These are phyloP conservation scores for Eucalyptus marginata DNA, from an alignment of 345 rosid genomes.

Conservation along the genomic window DNA sequence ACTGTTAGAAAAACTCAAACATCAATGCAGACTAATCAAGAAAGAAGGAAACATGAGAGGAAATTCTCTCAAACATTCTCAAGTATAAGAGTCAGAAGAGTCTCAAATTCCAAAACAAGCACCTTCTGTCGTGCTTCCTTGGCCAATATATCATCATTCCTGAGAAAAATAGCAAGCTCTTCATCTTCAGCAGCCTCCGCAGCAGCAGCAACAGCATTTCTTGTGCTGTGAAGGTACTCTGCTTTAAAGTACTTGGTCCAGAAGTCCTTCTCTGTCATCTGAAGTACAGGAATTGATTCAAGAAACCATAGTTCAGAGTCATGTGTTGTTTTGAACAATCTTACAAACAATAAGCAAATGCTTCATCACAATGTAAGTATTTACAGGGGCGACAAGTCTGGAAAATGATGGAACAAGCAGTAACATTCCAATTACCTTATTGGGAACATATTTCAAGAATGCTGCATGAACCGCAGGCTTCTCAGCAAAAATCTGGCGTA, in stretches of 20 bases:
- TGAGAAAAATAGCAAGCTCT: conserved; percentile 85
- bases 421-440: conserved; percentile 37
- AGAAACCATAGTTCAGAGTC: background rate
- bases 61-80: background rate
- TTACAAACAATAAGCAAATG: background rate
- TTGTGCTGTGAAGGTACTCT: conserved; percentile 73
- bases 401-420: background rate
- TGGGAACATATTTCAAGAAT: conserved; percentile 72
- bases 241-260: conserved; percentile 98
- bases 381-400: background rate
- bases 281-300: background rate
- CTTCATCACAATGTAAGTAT: background rate
- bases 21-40: background rate
- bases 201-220: conserved; percentile 61
- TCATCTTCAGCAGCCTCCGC: conserved; percentile 99
- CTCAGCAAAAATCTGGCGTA: conserved; percentile 83
- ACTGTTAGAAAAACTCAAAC: background rate
- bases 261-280: conserved; percentile 91
- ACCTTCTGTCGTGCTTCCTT: conserved; percentile 77
- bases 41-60: background rate
- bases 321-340: background rate
- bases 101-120: background rate
- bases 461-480: conserved; percentile 92
- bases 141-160: conserved; percentile 82
- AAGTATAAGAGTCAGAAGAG: background rate